These are phyloP conservation scores for Aureobasidium sp. DNA, from an alignment of 2,329 filamentous ascomycete genomes.

Conservation along the genomic window DNA sequence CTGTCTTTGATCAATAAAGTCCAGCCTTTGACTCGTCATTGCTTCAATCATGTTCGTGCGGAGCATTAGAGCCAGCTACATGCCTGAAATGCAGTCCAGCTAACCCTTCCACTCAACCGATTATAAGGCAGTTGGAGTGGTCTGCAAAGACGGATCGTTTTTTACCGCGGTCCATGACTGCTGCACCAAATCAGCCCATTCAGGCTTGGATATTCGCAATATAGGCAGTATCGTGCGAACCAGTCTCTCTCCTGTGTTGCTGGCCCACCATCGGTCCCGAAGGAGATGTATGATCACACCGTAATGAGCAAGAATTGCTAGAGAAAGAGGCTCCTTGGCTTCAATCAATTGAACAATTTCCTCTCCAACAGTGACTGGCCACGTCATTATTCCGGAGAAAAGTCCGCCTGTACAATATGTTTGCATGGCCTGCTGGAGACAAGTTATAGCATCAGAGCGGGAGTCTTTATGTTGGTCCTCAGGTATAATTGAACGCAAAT, in stretches of 20 bases:
- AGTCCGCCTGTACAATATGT: background rate
- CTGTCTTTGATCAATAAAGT: background rate
- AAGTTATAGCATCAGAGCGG: background rate
- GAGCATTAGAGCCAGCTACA: too few relatives aligned
- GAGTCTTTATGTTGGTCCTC: background rate
- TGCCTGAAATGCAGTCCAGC: too few relatives aligned
- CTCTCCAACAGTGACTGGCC: background rate
- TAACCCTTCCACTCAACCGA: too few relatives aligned
- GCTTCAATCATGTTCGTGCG: too few relatives aligned
- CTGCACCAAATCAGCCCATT: background rate
- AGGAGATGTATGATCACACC: background rate
- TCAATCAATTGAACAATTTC: background rate
- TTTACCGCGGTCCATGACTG: background rate
- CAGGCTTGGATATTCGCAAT: background rate
- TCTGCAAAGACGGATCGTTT: background rate
- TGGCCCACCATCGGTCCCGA: constrained; percentile 4
- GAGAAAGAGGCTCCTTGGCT: background rate
- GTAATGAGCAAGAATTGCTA: constrained; percentile 8
- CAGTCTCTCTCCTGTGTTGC: constrained; percentile 2
- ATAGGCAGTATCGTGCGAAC: background rate
- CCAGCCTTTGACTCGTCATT: too few relatives aligned
- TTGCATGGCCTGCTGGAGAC: background rate
- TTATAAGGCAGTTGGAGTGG: background rate
- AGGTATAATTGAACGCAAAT: background rate
- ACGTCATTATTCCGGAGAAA: constrained; percentile 1